These are phyloP conservation scores for Talaromyces piceae DNA, from an alignment of 2,329 filamentous ascomycete genomes.

Conservation along the genomic window DNA sequence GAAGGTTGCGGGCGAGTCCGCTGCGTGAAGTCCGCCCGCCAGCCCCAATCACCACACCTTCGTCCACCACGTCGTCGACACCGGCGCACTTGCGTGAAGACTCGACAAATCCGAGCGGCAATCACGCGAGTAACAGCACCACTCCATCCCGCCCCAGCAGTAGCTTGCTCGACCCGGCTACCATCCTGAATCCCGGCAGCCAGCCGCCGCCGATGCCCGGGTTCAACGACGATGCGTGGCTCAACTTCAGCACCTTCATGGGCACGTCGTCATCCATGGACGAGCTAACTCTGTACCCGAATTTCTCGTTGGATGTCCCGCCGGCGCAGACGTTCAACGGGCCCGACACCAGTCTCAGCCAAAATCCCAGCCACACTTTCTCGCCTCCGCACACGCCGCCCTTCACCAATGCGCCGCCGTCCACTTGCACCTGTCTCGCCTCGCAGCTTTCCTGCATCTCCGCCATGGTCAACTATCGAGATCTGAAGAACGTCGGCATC, in stretches of 20 bases:
- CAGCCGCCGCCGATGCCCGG: not conserved
- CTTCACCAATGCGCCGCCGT: not conserved
- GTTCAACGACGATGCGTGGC: not conserved
- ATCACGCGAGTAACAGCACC: not conserved
- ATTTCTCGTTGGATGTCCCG: not conserved
- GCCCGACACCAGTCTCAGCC: not conserved
- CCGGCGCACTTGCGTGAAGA: not conserved
- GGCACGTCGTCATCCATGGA: not conserved
- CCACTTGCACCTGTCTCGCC: not conserved
- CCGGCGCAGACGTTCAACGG: not conserved
- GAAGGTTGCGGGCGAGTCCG: not conserved
- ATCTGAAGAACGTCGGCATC: not conserved
- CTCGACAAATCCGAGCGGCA: not conserved
- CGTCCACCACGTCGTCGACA: not conserved
- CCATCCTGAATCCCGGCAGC: not conserved
- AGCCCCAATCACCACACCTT: not conserved
- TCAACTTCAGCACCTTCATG: not conserved
- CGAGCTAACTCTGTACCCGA: not conserved
- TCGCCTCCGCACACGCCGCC: not conserved
- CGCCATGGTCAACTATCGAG: not conserved
- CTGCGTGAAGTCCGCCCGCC: not conserved
- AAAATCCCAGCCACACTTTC: not conserved
- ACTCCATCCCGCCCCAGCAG: not conserved
- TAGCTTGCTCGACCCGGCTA: not conserved
- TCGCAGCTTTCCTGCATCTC: not conserved